Conservation (phyloP, 2,329 filamentous ascomycete species). For the Penicillium italicum region DNA sequence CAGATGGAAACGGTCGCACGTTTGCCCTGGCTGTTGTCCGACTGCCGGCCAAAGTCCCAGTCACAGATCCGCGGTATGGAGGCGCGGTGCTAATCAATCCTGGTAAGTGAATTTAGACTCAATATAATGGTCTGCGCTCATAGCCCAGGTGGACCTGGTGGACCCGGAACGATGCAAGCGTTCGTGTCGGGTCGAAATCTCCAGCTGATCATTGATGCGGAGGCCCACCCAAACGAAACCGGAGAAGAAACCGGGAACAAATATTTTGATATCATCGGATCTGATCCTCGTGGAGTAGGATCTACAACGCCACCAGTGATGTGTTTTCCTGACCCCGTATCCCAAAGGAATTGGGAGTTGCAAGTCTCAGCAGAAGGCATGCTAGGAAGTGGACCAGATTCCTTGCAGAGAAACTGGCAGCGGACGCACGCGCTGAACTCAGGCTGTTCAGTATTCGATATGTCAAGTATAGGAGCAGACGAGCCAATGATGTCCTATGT, state of each 20-base stretch:
- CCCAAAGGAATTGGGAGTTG: constrained; percentile 33
- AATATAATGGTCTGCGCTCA: background rate
- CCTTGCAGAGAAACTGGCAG: constrained; percentile 35
- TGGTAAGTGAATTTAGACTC: constrained; percentile 21
- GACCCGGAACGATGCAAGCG: constrained; percentile 39
- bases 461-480: constrained; percentile 9
- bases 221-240: constrained; percentile 16
- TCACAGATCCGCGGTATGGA: constrained; percentile 44
- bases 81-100: constrained; percentile 50
- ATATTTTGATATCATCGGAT: constrained; percentile 45
- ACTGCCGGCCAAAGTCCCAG: constrained; percentile 43
- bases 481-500: constrained; percentile 33
- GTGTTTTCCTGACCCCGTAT: constrained; percentile 38
- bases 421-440: constrained; percentile 31
- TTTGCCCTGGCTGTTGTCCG: constrained; percentile 47
- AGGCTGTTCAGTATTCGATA: constrained; percentile 29
- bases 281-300: constrained; percentile 46
- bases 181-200: constrained; percentile 33
- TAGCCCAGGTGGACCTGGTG: constrained; percentile 42
- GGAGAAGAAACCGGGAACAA: constrained; percentile 9
- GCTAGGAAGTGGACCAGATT: constrained; percentile 30
- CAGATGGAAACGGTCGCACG: constrained; percentile 30
- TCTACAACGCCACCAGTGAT: constrained; percentile 40
- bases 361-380: constrained; percentile 37
- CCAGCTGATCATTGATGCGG: constrained; percentile 40